Conservation (phyloP, 2,329 filamentous ascomycete species). For the Epichloe elymi region DNA sequence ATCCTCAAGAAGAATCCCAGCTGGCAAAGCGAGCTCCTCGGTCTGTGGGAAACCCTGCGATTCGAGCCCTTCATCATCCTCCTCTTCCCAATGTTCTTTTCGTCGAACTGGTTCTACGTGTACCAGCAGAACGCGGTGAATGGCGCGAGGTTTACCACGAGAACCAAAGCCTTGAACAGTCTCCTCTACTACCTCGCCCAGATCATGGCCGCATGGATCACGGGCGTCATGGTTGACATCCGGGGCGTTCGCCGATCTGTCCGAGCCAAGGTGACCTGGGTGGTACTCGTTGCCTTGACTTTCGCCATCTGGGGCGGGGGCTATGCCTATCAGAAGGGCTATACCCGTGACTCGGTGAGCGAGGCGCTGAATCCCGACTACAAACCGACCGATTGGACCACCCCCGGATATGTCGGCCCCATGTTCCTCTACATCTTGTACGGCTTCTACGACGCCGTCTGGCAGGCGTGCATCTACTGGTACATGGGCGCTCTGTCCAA, state of each 20-base stretch:
- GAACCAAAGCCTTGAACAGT: slow-evolving; percentile 41
- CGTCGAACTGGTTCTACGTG: slow-evolving; percentile 41
- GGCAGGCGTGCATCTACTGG: slow-evolving; percentile 90
- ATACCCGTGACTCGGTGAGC: slow-evolving; percentile 25
- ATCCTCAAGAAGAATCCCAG: slow-evolving; percentile 86
- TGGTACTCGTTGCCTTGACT: slow-evolving; percentile 52
- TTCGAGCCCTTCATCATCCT: slow-evolving; percentile 59
- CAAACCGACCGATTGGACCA: slow-evolving; percentile 46
- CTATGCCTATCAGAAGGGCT: slow-evolving; percentile 57
- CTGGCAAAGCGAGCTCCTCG: slow-evolving; percentile 66
- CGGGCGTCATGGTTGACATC: slow-evolving; percentile 41
- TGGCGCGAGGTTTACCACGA: slow-evolving; percentile 38
- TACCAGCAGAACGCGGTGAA: slow-evolving; percentile 48
- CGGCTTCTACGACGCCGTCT: slow-evolving; percentile 77
- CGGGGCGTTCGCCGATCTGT: slow-evolving; percentile 69
- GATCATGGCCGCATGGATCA: slow-evolving; percentile 38
- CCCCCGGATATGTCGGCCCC: slow-evolving; percentile 50
- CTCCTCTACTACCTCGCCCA: slow-evolving; percentile 43
- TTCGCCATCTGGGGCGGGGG: slow-evolving; percentile 75
- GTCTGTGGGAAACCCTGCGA: slow-evolving; percentile 59
- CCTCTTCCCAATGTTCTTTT: slow-evolving; percentile 42
- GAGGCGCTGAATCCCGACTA: slow-evolving; percentile 15
- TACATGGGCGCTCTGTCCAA: slow-evolving; percentile 91
- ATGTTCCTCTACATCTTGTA: slow-evolving; percentile 90
- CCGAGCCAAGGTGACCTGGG: slow-evolving; percentile 50